Evolutionary conservation across 805 yeast genomes (phyloP).

Genomic region (Saccharomycopsis malanga): DNA sequence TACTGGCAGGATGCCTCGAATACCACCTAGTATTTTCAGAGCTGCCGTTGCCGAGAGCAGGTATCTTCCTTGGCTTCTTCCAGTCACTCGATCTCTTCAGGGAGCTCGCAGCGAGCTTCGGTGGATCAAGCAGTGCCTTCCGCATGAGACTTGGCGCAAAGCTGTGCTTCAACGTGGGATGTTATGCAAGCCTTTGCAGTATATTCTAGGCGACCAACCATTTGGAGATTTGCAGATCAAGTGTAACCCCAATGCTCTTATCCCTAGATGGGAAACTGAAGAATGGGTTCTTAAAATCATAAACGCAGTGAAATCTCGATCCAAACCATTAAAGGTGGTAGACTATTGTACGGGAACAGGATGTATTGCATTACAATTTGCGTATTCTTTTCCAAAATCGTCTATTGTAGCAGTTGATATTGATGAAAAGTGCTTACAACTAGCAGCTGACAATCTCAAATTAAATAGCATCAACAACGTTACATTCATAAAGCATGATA

Average conservation of each 20-base stretch:
- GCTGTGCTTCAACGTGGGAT: slow-evolving; percentile 51
- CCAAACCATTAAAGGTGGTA: slow-evolving; percentile 36
- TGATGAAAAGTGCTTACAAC: slow-evolving; percentile 42
- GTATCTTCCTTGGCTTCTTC: slow-evolving; percentile 19
- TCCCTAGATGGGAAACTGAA: slow-evolving; percentile 95
- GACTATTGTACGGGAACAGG: slow-evolving; percentile 91
- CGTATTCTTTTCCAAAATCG: slow-evolving; percentile 25
- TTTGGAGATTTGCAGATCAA: slow-evolving; percentile 60
- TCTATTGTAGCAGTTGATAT: slow-evolving; percentile 48
- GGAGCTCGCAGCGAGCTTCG: slow-evolving; percentile 48
- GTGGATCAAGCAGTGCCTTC: slow-evolving; percentile 61
- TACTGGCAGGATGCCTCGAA: slow-evolving; percentile 20
- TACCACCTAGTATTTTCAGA: slow-evolving; percentile 6
- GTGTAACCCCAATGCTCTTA: slow-evolving; percentile 62
- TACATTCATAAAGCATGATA: slow-evolving; percentile 5
- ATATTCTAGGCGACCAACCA: slow-evolving; percentile 80
- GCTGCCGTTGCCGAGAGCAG: neutral
- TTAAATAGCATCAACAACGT: slow-evolving; percentile 8
- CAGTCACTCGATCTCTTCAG: slow-evolving; percentile 22
- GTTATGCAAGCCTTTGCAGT: slow-evolving; percentile 73
- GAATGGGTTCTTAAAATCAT: slow-evolving; percentile 61
- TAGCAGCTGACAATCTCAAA: slow-evolving; percentile 41
- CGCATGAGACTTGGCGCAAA: slow-evolving; percentile 35
- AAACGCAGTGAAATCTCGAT: neutral
- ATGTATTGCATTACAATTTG: slow-evolving; percentile 61